Evolutionary conservation across 306 rosid species (phyloP).

Genomic region (Quercus glauca): DNA sequence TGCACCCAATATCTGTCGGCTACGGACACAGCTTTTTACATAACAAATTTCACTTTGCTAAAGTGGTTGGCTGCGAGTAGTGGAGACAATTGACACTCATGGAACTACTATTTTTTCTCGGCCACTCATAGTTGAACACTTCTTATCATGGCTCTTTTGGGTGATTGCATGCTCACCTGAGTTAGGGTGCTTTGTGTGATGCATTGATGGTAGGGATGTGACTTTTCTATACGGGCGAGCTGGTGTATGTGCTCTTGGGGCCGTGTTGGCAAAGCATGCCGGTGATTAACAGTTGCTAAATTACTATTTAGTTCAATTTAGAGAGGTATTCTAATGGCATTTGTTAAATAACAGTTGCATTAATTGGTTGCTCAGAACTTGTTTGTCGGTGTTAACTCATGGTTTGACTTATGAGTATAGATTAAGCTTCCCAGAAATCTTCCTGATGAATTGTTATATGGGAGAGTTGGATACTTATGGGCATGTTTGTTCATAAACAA

Average conservation of each 20-base stretch:
- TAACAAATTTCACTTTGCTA: no score
- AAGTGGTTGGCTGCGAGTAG: no score
- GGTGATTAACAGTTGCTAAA: slow-evolving; percentile 43
- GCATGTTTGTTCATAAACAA: slow-evolving; percentile 70
- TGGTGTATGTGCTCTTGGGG: slow-evolving; percentile 76
- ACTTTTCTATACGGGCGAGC: slow-evolving; percentile 75
- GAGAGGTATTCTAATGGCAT: slow-evolving; percentile 34
- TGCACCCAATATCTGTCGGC: background rate
- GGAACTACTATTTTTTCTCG: no score
- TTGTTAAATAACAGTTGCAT: background rate
- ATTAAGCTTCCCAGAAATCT: slow-evolving; percentile 64
- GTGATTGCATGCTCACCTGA: background rate
- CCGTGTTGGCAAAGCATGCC: slow-evolving; percentile 54
- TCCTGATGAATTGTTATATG: slow-evolving; percentile 70
- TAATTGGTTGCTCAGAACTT: background rate
- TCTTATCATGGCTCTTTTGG: no score
- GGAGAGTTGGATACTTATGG: slow-evolving; percentile 76
- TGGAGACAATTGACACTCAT: no score
- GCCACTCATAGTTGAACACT: no score
- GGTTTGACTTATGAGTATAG: slow-evolving; percentile 25
- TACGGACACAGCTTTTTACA: no score
- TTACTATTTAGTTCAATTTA: slow-evolving; percentile 54
- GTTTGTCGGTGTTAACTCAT: background rate
- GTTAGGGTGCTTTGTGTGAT: slow-evolving; percentile 5
- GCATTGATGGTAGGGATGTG: slow-evolving; percentile 48